Base-by-base conservation (phyloP, 2,329 filamentous ascomycete genomes). In the Scedosporium dehoogii region DNA sequence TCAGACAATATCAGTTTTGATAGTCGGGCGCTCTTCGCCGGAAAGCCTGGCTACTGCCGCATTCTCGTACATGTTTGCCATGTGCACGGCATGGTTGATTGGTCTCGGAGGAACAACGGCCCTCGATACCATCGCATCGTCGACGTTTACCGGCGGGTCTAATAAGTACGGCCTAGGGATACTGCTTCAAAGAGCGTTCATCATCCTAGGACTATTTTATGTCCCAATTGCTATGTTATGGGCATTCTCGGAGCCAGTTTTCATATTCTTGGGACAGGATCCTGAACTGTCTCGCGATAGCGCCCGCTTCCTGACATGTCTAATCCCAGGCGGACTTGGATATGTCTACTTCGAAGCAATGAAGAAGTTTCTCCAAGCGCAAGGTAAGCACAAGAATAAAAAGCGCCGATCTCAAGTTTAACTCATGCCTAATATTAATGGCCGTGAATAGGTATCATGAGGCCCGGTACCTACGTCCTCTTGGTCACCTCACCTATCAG, bases 41-140 rank as follows among this genome's bases (percentile, higher is more conserved):
- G 88, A 94, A 72, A 86, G 91, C 1, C 77, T 96, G 6, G 90
- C 91, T 0, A 90, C 88, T 0, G 88, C 90, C 1, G 91, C 91
- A 0, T 96, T 96, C 69, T 90, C 89, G 1, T 93, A 94, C 77
- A 96, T 96, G 91, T 96, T 96, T 68, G 91, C 91, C 62, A 92
- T 93, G 89, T 86, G 89, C 23, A 91, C 90, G 0, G 91, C 87
- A 0, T 96, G 91, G 91, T 81, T 96, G 44, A 89, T 96, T 64
- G 91, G 87, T 0, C 81, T 96, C 3, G 91, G 91, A 29, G 91
- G 91, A 6, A 92, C 90, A 0, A 96, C 90, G 1, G 91, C 91
- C 0, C 81, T 96, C 53, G 91, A 96, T 72, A 96, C 91, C 0
- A 78, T 96, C 25, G 91, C 90, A 1, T 92, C 90, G 0, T 90